Evolutionary conservation across 257 asterid species (phyloP), one percentile per base, ranked within the genome.

Genomic region (Solanum arcanum): DNA sequence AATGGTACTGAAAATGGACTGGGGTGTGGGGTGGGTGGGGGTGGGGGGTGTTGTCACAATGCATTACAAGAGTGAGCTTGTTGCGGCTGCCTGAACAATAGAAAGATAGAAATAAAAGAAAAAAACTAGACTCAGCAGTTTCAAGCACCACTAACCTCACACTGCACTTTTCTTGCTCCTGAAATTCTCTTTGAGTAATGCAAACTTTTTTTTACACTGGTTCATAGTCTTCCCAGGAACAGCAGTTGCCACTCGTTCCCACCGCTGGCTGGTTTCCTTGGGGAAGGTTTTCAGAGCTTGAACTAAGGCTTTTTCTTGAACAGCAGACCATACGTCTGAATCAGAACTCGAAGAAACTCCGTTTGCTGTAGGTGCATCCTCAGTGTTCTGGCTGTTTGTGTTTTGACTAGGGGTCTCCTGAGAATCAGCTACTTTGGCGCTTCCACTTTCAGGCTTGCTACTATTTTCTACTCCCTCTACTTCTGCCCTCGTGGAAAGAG

Each of bases 251-350:
- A 97, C 92, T 3, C 94, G 95, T 88, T 97, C 99, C 98, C 99
- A 97, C 3, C 99, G 89, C 88, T 97, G 97, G 91, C 86, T 93
- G 56, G 93, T 89, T 52, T 95, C 99, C 89, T 94, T 97, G 13
- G 98, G 97, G 86, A 97, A 92, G 86, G 98, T 93, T 91, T 95
- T 97, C 59, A 97, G 92, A 73, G 99, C 99, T 87, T 95, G 97
- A 88, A 97, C 83, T 91, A 97, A 83, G 8, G 97, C 98, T 90
- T 92, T 93, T 90, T 97, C 98, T 84, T 97, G 97, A 83, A 92
- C 94, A 18, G 94, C 96, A 9, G 99, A 92, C 99, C 99, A 97
- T 52, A 23, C 35, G 77, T 97, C 98, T 83, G 86, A 95, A 86
- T 93, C 98, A 4, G 95, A 88, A 86, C 89, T 89, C 33, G 94